Percentiles rank a stretch among this genome's conserved stretches.
Evolutionary conservation across 2,329 filamentous ascomycete species (phyloP).

Genomic region (Immersiporthe knoxdaviesiana): DNA sequence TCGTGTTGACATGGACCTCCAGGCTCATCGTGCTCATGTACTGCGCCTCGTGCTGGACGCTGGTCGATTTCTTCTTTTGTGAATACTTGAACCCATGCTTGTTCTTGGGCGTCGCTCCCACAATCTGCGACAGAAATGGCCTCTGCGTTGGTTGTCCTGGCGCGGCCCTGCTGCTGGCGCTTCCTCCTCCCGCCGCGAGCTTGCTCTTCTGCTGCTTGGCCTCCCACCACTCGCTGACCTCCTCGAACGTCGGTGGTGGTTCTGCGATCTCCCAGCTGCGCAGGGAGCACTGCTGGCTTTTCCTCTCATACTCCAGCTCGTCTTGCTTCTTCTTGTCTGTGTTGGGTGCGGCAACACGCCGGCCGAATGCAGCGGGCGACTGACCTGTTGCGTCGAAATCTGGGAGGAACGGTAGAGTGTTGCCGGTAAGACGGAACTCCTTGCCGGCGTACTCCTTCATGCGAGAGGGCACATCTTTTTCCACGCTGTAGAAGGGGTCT

Average conservation of each 20-base stretch:
- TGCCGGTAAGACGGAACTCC: slow-evolving; percentile 78
- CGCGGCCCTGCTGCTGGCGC: slow-evolving; percentile 23
- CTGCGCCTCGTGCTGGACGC: slow-evolving; percentile 79
- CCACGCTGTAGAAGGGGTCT: slow-evolving; percentile 82
- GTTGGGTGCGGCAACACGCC: slow-evolving; percentile 49
- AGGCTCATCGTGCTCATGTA: slow-evolving; percentile 98
- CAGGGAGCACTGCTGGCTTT: slow-evolving; percentile 62
- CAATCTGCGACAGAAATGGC: slow-evolving; percentile 76
- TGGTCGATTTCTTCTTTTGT: slow-evolving; percentile 73
- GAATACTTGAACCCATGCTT: slow-evolving; percentile 85
- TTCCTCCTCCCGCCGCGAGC: slow-evolving; percentile 28
- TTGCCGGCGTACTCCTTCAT: slow-evolving; percentile 83
- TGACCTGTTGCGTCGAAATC: slow-evolving; percentile 70
- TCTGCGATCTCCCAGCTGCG: slow-evolving; percentile 76
- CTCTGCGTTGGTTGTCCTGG: slow-evolving; percentile 34
- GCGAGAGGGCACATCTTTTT: slow-evolving; percentile 78
- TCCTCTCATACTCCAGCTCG: slow-evolving; percentile 53
- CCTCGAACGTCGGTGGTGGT: slow-evolving; percentile 69
- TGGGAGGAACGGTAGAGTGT: slow-evolving; percentile 77
- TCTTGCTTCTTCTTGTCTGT: slow-evolving; percentile 54
- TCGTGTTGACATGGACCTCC: slow-evolving; percentile 88
- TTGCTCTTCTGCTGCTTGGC: slow-evolving; percentile 40
- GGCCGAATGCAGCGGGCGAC: slow-evolving; percentile 58
- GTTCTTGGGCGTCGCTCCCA: slow-evolving; percentile 82
- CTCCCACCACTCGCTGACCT: slow-evolving; percentile 72